Percentiles rank a stretch among this genome's conserved stretches.
These are phyloP conservation scores for Pseudocercospora fijiensis DNA, from an alignment of 2,329 filamentous ascomycete genomes.

Conservation along the genomic window DNA sequence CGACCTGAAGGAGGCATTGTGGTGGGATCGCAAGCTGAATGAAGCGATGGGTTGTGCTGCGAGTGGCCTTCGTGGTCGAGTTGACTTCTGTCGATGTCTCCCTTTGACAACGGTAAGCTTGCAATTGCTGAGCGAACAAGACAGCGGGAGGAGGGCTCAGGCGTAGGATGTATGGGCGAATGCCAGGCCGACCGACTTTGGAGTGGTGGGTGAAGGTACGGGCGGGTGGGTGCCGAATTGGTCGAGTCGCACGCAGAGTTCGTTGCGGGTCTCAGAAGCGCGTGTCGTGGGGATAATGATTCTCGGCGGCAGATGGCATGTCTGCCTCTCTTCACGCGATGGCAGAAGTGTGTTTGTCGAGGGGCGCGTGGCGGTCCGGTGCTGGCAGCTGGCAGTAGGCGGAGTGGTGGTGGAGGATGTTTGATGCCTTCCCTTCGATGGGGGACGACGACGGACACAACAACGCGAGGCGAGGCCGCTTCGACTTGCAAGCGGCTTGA, in stretches of 20 bases:
- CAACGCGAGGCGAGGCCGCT: not conserved
- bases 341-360: not conserved
- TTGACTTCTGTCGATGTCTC: not conserved
- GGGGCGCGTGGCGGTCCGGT: not conserved
- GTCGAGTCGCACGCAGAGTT: not conserved
- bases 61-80: not conserved
- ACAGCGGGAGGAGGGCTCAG: not conserved
- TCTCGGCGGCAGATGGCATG: not conserved
- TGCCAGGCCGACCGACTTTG: not conserved
- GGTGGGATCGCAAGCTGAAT: not conserved
- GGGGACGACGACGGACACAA: not conserved
- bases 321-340: not conserved
- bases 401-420: not conserved
- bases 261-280: conserved; percentile 5
- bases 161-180: not conserved
- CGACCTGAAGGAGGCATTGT: conserved; percentile 37
- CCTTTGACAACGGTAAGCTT: not conserved
- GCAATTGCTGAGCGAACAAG: not conserved
- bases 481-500: not conserved
- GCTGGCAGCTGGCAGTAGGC: not conserved
- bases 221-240: not conserved
- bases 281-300: not conserved
- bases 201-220: not conserved
- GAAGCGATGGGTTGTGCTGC: not conserved
- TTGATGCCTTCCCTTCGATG: not conserved